phyloP scores from a whole-genome alignment of 768 basidiomycete genomes.

The Rhodotorula sphaerocarpa region DNA sequence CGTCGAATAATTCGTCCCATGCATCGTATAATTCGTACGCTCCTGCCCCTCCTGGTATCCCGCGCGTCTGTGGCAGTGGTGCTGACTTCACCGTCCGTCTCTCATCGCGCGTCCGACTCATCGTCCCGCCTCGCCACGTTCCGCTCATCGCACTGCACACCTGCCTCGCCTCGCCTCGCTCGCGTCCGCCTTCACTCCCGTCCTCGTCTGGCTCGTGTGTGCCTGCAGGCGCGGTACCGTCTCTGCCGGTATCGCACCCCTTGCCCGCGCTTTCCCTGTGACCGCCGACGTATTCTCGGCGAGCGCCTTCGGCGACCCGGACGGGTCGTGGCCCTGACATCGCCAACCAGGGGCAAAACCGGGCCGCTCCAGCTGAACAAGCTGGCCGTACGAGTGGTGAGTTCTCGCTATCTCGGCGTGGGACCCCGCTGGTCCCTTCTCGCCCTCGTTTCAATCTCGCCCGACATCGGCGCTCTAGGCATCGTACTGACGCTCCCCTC shows the following conservation, averaged over 20 bases:
- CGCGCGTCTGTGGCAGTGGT: not conserved
- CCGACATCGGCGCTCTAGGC: no score
- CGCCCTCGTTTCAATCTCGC: not conserved
- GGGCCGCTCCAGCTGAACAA: slow-evolving; percentile 8
- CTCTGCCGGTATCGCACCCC: slow-evolving; percentile 4
- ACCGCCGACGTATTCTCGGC: slow-evolving; percentile 2
- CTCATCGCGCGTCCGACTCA: not conserved
- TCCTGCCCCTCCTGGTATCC: no score
- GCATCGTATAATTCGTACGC: not conserved
- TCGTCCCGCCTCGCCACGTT: no score
- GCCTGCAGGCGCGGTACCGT: slow-evolving; percentile 8
- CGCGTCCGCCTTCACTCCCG: no score
- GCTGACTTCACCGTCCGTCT: not conserved
- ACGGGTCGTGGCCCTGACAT: slow-evolving; percentile 26
- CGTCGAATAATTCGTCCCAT: not conserved
- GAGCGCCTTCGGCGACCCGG: slow-evolving; percentile 18
- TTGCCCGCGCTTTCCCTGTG: not conserved
- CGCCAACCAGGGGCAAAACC: slow-evolving; percentile 22
- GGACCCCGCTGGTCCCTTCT: not conserved
- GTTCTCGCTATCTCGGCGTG: not conserved
- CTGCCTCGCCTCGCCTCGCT: no score
- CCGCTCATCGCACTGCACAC: no score
- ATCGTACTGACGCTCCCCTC: no score
- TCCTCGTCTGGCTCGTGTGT: no score
- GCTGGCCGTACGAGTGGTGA: not conserved